These are phyloP conservation scores for Ophiocordyceps australis DNA, from an alignment of 2,329 filamentous ascomycete species.

Conservation along the genomic window DNA sequence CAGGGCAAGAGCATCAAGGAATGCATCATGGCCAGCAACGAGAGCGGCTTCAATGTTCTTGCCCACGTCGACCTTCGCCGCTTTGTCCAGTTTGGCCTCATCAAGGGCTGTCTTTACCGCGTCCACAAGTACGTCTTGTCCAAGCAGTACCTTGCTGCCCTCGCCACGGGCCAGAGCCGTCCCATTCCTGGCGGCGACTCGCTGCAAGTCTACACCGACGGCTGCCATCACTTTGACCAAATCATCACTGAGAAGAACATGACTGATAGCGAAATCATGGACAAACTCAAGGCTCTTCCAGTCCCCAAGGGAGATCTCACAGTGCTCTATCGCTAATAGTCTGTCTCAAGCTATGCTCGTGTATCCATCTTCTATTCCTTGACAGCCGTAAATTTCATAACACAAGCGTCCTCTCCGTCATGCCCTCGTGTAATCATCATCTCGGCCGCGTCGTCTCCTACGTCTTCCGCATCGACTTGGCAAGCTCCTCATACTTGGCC, in stretches of 20 bases:
- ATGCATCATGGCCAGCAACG: conserved; percentile 64
- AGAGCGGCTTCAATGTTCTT: conserved; percentile 45
- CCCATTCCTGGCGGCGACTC: conserved; percentile 24
- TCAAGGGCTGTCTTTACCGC: conserved; percentile 86
- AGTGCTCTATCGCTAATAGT: conserved; percentile 32
- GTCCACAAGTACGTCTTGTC: conserved; percentile 80
- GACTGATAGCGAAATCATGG: conserved; percentile 52
- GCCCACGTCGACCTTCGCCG: conserved; percentile 71
- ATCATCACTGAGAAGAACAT: conserved; percentile 62
- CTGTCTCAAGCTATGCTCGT: too few relatives aligned
- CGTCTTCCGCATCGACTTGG: conserved; percentile 4
- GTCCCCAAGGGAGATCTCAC: conserved; percentile 32
- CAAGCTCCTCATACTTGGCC: conserved; percentile 32
- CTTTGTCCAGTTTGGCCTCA: conserved; percentile 87
- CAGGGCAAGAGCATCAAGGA: conserved; percentile 73
- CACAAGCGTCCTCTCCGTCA: too few relatives aligned
- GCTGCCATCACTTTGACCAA: conserved; percentile 62
- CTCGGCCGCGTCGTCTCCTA: background rate
- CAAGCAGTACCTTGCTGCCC: conserved; percentile 37
- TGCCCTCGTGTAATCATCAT: conserved; percentile 1
- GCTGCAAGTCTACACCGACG: conserved; percentile 53
- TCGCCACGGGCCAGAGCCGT: conserved; percentile 34
- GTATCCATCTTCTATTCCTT: too few relatives aligned
- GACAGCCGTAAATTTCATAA: too few relatives aligned
- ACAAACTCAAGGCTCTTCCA: conserved; percentile 41